phyloP scores from a whole-genome alignment of 805 yeast species.

The Lipomyces japonicus region DNA sequence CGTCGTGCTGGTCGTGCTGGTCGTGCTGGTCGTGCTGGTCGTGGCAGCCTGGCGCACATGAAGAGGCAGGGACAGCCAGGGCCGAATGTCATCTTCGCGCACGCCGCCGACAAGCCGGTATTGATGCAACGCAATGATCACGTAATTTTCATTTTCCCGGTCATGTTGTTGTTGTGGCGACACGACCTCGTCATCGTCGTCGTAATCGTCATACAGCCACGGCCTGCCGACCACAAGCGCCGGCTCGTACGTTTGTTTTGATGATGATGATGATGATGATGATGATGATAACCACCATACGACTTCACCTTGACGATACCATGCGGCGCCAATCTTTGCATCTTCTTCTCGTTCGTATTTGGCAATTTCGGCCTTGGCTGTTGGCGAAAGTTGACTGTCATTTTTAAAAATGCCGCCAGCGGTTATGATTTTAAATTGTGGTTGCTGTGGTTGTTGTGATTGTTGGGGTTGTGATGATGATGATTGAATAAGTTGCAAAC shows the following conservation, averaged over 20 bases:
- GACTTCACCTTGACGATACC: constrained; percentile 20
- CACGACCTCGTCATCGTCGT: not conserved
- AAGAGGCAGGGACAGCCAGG: constrained; percentile 15
- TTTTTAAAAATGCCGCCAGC: not conserved
- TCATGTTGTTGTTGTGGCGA: not conserved
- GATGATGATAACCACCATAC: constrained; percentile 12
- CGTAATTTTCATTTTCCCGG: constrained; percentile 6
- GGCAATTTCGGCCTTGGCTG: constrained; percentile 5
- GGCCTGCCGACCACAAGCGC: constrained; percentile 17
- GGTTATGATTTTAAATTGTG: not conserved
- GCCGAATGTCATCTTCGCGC: constrained; percentile 4
- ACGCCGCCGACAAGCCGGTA: constrained; percentile 5
- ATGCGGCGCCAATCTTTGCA: constrained; percentile 10
- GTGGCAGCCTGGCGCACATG: not conserved
- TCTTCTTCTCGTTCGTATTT: constrained; percentile 10
- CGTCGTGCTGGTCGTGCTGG: too few relatives aligned
- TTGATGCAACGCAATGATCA: constrained; percentile 2
- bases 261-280: not conserved
- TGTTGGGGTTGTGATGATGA: too few relatives aligned
- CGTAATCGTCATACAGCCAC: constrained; percentile 6
- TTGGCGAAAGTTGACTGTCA: not conserved
- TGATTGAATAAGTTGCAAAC: too few relatives aligned
- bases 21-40: not conserved
- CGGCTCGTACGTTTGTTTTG: constrained; percentile 1
- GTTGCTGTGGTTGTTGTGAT: too few relatives aligned